Evolutionary conservation across 495 filamentous ascomycete species (phyloP), one percentile per base, ranked within the genome.

Genomic region (Penicillium turbatum): DNA sequence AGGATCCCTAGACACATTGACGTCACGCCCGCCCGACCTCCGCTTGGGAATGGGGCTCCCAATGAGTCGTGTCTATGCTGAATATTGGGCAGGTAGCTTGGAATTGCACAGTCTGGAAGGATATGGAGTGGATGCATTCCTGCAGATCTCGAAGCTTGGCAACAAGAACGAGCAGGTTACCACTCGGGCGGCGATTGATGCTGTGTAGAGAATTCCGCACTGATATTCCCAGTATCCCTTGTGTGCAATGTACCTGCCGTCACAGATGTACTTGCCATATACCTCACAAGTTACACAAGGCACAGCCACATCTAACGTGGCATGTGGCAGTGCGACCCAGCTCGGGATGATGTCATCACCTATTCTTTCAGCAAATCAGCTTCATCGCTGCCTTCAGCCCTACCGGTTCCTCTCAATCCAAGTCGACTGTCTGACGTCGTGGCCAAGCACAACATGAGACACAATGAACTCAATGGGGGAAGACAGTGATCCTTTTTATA

Each of bases 121-220:
- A 0, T 99, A 97, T 60, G 93, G 93, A 2, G 90, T 95, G n/a
- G 93, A 99, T 73, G 92, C 88, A 1, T 99, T 97, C 66, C 69
- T 99, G 55, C 92, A 97, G 70, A 96, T 99, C 34, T 92, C 89
- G 6, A 96, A 96, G 70, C 78, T 99, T 49, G 93, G 93, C 17
- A 99, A 99, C 71, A 97, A 97, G 77, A 96, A 96, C 64, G 93
- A 99, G 76, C 92, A 95, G 67, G 73, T 99, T 45, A 93, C 85
- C 10, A 95, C 89, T 29, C 74, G 92, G 62, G 91, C 91, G 17
- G 85, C 80, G 46, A 90, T 96, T 78, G 90, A 97, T 74, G 89
- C 90, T 19, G 85, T 97, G 35, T 95, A 76, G 79, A 32, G 21
- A 17, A 4, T 17, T 44, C 7, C 11, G 10, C 11, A n/a, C 12